Conservation (phyloP, 192 early-diverging fungal genomes). For the Backusella morwellensis region DNA sequence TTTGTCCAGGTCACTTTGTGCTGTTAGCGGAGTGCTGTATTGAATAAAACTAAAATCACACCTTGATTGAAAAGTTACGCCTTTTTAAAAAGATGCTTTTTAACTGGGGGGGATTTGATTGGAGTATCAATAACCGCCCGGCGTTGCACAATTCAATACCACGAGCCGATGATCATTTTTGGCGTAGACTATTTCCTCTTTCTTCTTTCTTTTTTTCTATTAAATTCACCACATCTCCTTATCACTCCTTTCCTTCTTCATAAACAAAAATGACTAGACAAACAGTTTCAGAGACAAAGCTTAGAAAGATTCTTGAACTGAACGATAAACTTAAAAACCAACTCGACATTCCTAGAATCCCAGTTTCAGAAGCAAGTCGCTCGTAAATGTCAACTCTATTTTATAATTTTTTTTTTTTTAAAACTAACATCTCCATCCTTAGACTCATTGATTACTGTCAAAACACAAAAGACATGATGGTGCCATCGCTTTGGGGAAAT, state of each 20-base stretch:
- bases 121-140: not conserved
- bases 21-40: too few relatives aligned
- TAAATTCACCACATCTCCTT: not conserved
- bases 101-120: not conserved
- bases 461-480: slow-evolving; percentile 1
- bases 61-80: too few relatives aligned
- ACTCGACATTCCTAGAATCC: slow-evolving; percentile 73
- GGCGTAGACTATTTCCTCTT: not conserved
- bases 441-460: slow-evolving; percentile 12
- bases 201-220: not conserved
- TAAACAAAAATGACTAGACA: not conserved
- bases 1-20: too few relatives aligned
- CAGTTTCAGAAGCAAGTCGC: slow-evolving; percentile 68
- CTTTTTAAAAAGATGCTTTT: not conserved
- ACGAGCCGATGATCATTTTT: not conserved
- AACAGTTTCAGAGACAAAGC: slow-evolving; percentile 52
- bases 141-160: not conserved
- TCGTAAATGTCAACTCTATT: slow-evolving; percentile 29
- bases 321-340: slow-evolving; percentile 74
- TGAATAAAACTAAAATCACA: too few relatives aligned
- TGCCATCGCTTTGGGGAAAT: slow-evolving; percentile 2
- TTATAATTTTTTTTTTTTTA: not conserved
- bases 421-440: not conserved
- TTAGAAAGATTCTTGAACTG: slow-evolving; percentile 69
- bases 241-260: not conserved